A percentile compares a stretch with the other conserved stretches of the same genome.
These are phyloP conservation scores for Chlamydomonas sphaeroides DNA, from an alignment of 139 green algal species.

Conservation along the genomic window DNA sequence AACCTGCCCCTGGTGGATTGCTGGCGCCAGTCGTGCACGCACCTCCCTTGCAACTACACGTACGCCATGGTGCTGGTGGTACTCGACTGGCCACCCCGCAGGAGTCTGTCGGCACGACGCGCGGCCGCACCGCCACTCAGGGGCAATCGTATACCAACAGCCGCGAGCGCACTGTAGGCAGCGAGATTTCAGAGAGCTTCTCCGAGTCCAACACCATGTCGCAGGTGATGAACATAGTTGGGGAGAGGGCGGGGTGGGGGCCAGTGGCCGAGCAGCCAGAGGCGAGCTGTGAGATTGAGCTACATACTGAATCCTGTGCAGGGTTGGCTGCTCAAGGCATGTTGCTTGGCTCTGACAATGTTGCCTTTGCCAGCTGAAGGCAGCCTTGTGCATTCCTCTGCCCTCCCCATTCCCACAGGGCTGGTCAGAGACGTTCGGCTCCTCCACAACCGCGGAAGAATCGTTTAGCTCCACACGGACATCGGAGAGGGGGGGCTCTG, in stretches of 20 bases:
- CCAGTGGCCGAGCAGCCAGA: too few species aligned
- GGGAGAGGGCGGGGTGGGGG: too few species aligned
- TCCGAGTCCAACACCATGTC: background rate
- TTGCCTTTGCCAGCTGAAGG: background rate
- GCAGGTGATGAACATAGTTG: background rate
- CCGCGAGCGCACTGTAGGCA: slow-evolving; percentile 3
- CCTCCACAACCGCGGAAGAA: background rate
- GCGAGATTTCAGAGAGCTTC: slow-evolving; percentile 2
- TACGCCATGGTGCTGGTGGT: too few species aligned
- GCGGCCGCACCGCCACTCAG: background rate
- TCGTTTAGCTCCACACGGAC: background rate
- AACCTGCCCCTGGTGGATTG: too few species aligned
- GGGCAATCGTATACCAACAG: background rate
- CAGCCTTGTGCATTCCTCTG: too few species aligned
- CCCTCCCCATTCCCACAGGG: background rate
- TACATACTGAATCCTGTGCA: too few species aligned
- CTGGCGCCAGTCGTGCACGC: too few species aligned
- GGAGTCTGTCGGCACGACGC: background rate
- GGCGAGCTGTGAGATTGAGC: too few species aligned
- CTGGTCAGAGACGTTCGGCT: slow-evolving; percentile 10
- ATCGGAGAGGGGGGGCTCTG: background rate
- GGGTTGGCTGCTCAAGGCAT: too few species aligned
- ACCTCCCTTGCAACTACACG: too few species aligned
- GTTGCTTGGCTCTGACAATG: too few species aligned
- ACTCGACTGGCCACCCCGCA: background rate